Conservation (phyloP, 495 filamentous ascomycete species). For the Rusavskia elegans region DNA sequence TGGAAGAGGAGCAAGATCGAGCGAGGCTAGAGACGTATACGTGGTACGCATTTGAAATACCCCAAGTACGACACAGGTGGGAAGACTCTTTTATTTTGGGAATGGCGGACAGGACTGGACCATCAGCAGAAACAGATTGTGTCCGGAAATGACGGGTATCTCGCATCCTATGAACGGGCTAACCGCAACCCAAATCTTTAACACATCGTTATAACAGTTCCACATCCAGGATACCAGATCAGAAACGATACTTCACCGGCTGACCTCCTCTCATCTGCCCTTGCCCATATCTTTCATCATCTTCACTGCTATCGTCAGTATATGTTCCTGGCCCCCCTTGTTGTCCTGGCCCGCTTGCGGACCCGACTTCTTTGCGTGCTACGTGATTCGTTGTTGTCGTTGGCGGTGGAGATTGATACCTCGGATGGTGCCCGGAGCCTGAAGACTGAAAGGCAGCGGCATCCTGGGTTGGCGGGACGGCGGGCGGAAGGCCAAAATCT, state of each 20-base stretch:
- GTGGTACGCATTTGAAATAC: no score
- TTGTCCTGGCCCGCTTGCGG: background rate
- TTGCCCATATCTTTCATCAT: background rate
- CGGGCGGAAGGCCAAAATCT: background rate
- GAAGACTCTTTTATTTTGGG: background rate
- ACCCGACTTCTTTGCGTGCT: background rate
- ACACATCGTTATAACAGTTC: background rate
- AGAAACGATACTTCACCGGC: background rate
- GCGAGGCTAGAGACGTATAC: background rate
- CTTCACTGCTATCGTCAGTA: background rate
- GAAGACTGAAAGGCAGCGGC: background rate
- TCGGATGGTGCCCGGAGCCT: background rate
- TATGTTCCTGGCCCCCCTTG: background rate
- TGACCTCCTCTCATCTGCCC: background rate
- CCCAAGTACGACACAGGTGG: background rate
- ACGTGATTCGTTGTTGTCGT: background rate
- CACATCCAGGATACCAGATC: background rate
- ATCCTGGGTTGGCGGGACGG: background rate
- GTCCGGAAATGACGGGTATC: background rate
- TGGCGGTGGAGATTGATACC: background rate
- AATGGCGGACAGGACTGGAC: no score
- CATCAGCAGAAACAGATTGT: no score
- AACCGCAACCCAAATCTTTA: background rate
- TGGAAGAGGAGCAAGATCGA: background rate
- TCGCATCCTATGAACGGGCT: background rate